Evolutionary conservation across 805 yeast genomes (phyloP).

Genomic region (Scheffersomyces coipomensis): DNA sequence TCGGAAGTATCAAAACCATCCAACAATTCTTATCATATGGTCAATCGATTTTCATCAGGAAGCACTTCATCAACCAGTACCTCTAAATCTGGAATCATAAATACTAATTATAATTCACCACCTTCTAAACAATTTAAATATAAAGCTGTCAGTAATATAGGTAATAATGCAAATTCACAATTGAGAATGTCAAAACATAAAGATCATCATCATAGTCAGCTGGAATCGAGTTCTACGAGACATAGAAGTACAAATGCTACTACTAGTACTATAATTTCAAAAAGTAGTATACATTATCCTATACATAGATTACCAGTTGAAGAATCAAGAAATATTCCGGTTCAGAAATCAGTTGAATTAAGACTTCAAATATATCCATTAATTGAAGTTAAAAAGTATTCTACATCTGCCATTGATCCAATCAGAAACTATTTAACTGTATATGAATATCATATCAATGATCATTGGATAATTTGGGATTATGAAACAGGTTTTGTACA

Average conservation of each 20-base stretch:
- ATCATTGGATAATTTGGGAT: conserved; percentile 84
- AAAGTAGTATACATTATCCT: conserved; percentile 11
- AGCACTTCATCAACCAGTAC: too few species aligned
- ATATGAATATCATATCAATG: conserved; percentile 66
- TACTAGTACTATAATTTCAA: not conserved
- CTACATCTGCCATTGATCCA: conserved; percentile 69
- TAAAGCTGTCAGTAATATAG: not conserved
- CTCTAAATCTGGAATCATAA: too few species aligned
- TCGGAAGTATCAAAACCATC: not conserved
- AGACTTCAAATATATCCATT: conserved; percentile 12
- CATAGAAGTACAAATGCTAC: not conserved
- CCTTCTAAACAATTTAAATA: not conserved
- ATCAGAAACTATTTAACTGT: conserved; percentile 63
- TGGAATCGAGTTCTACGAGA: too few species aligned
- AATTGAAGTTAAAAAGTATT: conserved; percentile 51
- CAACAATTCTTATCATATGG: too few species aligned
- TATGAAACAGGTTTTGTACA: conserved; percentile 82
- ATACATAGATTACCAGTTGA: conserved; percentile 7
- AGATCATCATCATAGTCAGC: not conserved
- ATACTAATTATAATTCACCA: too few species aligned
- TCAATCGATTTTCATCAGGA: too few species aligned
- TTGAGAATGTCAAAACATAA: not conserved
- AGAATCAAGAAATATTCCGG: conserved; percentile 2
- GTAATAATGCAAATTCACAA: not conserved
- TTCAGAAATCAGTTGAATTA: conserved; percentile 4